Evolutionary conservation across 1,284 basidiomycete genomes (phyloP).

Genomic region (Mycosarcoma mackinlayi): DNA sequence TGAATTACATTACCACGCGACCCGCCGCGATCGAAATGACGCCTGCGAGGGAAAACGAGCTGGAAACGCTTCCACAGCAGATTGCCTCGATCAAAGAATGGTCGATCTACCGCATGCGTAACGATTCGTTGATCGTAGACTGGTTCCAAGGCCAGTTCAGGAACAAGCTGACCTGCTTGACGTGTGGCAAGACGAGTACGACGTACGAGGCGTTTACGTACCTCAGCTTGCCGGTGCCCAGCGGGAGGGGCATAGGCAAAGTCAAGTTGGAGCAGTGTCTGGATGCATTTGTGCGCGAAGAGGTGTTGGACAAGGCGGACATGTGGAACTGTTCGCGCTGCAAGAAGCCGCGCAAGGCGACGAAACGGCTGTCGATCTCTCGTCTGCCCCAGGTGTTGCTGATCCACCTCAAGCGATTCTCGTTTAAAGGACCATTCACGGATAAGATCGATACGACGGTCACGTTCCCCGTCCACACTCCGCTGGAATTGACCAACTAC

Average conservation of each 20-base stretch:
- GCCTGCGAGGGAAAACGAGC: constrained; percentile 56
- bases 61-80: constrained; percentile 82
- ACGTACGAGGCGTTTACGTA: constrained; percentile 81
- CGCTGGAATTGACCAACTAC: constrained; percentile 88
- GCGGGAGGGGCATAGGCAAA: constrained; percentile 74
- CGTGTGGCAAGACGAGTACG: constrained; percentile 80
- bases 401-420: constrained; percentile 96
- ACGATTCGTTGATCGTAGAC: constrained; percentile 59
- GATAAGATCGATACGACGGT: constrained; percentile 76
- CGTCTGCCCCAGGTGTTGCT: constrained; percentile 90
- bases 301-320: constrained; percentile 91
- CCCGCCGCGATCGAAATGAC: constrained; percentile 62
- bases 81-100: constrained; percentile 56
- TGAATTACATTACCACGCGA: constrained; percentile 55
- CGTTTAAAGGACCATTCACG: constrained; percentile 88
- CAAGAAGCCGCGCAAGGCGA: constrained; percentile 83
- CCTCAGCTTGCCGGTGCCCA: constrained; percentile 64
- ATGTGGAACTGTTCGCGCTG: constrained; percentile 92
- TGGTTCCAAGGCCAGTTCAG: constrained; percentile 65
- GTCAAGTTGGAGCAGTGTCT: constrained; percentile 83
- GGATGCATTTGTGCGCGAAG: constrained; percentile 88
- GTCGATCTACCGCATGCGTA: constrained; percentile 62
- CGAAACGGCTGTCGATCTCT: constrained; percentile 85
- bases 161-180: constrained; percentile 65
- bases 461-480: constrained; percentile 78